Evolutionary conservation across 2,329 filamentous ascomycete genomes (phyloP).

Genomic region (Phaeosphaeriaceae sp.): DNA sequence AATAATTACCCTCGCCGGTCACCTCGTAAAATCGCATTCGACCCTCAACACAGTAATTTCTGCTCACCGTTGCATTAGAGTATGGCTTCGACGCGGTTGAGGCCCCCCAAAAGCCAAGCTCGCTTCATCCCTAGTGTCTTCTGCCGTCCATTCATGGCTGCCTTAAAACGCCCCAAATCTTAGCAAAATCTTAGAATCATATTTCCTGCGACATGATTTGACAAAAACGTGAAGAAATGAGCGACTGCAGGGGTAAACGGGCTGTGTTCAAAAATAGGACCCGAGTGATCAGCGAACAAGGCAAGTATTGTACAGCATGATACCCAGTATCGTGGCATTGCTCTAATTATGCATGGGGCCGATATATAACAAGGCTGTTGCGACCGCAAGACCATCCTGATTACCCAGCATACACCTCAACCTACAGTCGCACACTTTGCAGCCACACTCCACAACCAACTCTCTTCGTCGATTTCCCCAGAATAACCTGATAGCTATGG

Average conservation of each 20-base stretch:
- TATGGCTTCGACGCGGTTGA: constrained; percentile 3
- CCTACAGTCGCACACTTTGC: too few relatives aligned
- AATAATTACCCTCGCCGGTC: constrained; percentile 3
- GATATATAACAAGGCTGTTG: background rate
- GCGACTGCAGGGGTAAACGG: constrained; percentile 1
- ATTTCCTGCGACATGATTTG: constrained; percentile 19
- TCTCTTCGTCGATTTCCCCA: background rate
- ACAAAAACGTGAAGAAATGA: constrained; percentile 6
- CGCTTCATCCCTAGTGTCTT: constrained; percentile 9
- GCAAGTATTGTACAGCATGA: constrained; percentile 7
- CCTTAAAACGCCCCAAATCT: constrained; percentile 15
- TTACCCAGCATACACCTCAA: too few relatives aligned
- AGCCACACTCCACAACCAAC: too few relatives aligned
- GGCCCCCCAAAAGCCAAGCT: constrained; percentile 6
- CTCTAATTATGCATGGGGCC: background rate
- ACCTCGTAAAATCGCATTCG: constrained; percentile 24
- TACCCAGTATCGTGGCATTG: constrained; percentile 7
- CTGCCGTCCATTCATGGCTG: constrained; percentile 10
- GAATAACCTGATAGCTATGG: constrained; percentile 18
- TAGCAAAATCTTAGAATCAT: constrained; percentile 21
- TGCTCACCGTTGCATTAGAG: background rate
- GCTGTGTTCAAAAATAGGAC: constrained; percentile 22
- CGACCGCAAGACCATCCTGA: background rate
- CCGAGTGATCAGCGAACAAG: constrained; percentile 11
- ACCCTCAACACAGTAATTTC: background rate